Conservation (phyloP, 1,139 yeast species). For the Taphrina wiesneri region DNA sequence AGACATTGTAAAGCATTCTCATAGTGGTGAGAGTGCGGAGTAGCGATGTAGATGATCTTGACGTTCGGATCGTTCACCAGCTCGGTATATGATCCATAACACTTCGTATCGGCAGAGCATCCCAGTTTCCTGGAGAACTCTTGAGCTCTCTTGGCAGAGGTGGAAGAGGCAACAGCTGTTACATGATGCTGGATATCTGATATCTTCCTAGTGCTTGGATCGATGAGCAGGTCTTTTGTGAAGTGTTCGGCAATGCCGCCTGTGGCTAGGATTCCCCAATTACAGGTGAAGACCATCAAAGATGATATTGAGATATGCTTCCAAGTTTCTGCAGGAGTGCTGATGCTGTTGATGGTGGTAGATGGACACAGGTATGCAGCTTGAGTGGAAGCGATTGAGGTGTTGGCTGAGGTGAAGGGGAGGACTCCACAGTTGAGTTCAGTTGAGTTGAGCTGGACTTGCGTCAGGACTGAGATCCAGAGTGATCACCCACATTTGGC, state of each 20-base stretch:
- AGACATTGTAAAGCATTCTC: slow-evolving; percentile 55
- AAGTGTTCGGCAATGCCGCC: slow-evolving; percentile 43
- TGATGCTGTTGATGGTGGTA: no score
- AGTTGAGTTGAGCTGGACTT: no score
- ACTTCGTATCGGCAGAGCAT: not conserved
- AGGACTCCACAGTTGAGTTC: no score
- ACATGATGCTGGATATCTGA: slow-evolving; percentile 44
- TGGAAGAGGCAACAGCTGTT: slow-evolving; percentile 45
- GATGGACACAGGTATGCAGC: no score
- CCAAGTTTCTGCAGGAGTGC: no score
- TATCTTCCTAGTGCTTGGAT: slow-evolving; percentile 43
- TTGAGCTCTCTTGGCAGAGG: slow-evolving; percentile 42
- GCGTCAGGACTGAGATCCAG: no score
- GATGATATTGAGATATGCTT: not conserved
- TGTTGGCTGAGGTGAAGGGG: no score
- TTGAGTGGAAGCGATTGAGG: no score
- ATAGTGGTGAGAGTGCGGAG: slow-evolving; percentile 61
- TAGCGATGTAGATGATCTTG: slow-evolving; percentile 59
- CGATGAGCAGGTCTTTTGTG: slow-evolving; percentile 43
- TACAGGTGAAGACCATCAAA: slow-evolving; percentile 36
- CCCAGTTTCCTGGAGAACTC: slow-evolving; percentile 38
- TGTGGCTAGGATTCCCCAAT: slow-evolving; percentile 39
- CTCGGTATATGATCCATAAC: slow-evolving; percentile 46
- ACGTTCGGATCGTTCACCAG: slow-evolving; percentile 52
- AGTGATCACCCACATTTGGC: no score